Percentiles rank a stretch among this genome's conserved stretches.
These are phyloP conservation scores for Blastomyces silverae DNA, from an alignment of 2,329 filamentous ascomycete genomes.

Conservation along the genomic window DNA sequence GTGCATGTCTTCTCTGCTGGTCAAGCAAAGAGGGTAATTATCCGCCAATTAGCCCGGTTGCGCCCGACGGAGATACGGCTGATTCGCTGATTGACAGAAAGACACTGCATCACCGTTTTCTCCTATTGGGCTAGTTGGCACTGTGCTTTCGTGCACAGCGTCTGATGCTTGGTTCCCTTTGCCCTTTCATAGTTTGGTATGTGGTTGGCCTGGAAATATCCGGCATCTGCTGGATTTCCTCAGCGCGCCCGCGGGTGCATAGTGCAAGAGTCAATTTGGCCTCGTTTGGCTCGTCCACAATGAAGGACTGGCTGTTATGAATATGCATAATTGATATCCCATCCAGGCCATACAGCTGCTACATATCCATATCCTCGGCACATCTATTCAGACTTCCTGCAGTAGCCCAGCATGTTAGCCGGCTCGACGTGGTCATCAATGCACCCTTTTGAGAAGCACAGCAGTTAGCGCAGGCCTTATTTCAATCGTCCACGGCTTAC, in stretches of 20 bases:
- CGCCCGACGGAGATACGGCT: background rate
- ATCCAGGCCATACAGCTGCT: background rate
- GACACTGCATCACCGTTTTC: background rate
- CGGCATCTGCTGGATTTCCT: background rate
- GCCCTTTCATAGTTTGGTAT: background rate
- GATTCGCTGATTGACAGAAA: constrained; percentile 4
- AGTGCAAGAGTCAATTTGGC: background rate
- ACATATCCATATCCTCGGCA: background rate
- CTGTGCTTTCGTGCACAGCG: background rate
- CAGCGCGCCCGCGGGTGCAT: background rate
- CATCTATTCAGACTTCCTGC: background rate
- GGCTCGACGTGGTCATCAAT: constrained; percentile 7
- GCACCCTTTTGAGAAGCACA: constrained; percentile 1
- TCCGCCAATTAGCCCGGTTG: background rate
- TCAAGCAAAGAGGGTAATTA: background rate
- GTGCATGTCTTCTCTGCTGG: background rate
- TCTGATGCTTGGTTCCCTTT: background rate
- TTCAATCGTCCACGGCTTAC: background rate
- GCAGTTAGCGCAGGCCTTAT: background rate
- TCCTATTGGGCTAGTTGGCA: background rate
- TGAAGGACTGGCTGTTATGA: constrained; percentile 2
- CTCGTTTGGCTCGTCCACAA: background rate
- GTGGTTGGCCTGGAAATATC: constrained; percentile 1
- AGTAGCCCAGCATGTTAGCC: background rate
- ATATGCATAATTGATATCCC: background rate